phyloP scores from a whole-genome alignment of 495 filamentous ascomycete genomes.

The Penicillium pancosmium region DNA sequence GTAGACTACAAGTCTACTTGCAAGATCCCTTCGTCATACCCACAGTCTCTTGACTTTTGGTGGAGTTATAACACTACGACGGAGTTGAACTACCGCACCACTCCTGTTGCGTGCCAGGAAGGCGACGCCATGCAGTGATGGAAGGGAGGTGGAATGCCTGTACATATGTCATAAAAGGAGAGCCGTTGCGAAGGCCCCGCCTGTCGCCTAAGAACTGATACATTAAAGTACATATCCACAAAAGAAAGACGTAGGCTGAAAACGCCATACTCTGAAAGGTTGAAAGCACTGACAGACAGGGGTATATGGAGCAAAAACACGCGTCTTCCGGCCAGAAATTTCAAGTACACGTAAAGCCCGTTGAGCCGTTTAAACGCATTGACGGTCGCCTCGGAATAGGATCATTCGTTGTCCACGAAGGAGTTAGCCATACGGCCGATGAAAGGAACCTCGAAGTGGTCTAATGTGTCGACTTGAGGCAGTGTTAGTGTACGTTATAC shows the following conservation, averaged over 20 bases:
- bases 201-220: not conserved
- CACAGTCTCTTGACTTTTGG: conserved; percentile 28
- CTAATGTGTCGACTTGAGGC: conserved; percentile 79
- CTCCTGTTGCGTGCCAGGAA: conserved; percentile 12
- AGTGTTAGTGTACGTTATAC: not conserved
- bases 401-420: conserved; percentile 88
- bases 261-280: conserved; percentile 2
- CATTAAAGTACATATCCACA: conserved; percentile 8
- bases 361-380: conserved; percentile 1
- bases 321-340: conserved; percentile 13
- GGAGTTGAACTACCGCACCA: conserved; percentile 9
- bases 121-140: conserved; percentile 5
- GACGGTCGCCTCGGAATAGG: not conserved
- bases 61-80: conserved; percentile 29
- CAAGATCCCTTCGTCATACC: conserved; percentile 18
- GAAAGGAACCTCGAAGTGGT: conserved; percentile 89
- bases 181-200: not conserved
- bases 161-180: not conserved
- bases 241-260: conserved; percentile 5
- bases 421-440: conserved; percentile 77
- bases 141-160: not conserved
- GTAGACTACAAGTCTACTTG: conserved; percentile 18
- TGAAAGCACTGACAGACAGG: conserved; percentile 15
- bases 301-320: conserved; percentile 27
- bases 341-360: conserved; percentile 15